These are phyloP conservation scores for Calonectria pauciramosa DNA, from an alignment of 2,329 filamentous ascomycete genomes.

Conservation along the genomic window DNA sequence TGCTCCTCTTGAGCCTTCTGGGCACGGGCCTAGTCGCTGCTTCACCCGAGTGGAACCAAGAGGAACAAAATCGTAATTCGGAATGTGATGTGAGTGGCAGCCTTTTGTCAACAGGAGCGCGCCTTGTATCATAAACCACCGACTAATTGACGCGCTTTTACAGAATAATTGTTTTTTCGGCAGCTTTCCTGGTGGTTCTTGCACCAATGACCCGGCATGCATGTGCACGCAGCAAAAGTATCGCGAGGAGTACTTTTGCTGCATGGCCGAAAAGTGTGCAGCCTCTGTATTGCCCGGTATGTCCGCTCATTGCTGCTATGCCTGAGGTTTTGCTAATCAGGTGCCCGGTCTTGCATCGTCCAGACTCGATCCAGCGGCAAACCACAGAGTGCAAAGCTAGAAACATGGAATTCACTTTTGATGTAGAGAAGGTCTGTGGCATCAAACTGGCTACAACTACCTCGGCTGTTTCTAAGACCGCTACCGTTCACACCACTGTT, in stretches of 20 bases:
- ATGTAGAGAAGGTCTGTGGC: background rate
- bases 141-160: background rate
- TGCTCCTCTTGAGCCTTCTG: background rate
- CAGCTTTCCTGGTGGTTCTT: background rate
- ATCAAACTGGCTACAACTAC: background rate
- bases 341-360: background rate
- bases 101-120: background rate
- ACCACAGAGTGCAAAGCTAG: background rate
- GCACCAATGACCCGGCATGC: background rate
- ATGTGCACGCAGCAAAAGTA: background rate
- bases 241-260: background rate
- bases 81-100: background rate
- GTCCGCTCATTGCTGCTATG: background rate
- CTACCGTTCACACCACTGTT: background rate
- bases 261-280: background rate
- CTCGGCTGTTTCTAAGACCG: background rate
- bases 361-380: background rate
- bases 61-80: background rate
- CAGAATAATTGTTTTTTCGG: background rate
- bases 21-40: background rate
- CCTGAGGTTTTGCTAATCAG: background rate
- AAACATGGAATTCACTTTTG: background rate
- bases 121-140: background rate
- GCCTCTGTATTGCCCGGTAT: background rate
- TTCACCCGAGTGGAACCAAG: background rate